Base-by-base conservation (phyloP, 1,284 basidiomycete genomes). In the Omphalotus olearius region DNA sequence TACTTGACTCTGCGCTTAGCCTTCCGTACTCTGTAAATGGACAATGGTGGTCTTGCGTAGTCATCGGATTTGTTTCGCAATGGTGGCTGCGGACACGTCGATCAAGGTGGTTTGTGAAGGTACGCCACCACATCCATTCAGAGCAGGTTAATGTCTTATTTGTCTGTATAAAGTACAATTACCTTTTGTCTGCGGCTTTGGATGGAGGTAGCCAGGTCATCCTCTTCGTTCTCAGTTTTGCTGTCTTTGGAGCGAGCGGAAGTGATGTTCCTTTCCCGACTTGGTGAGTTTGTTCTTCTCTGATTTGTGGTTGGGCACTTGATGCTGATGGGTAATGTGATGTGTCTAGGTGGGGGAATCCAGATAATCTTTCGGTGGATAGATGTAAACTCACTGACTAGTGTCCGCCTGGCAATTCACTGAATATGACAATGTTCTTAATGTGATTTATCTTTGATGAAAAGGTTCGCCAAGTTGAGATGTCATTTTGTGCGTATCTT, bases 161-260 rank as follows among this genome's bases (percentile, higher is more conserved):
- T n/a, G n/a, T 23, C 33, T 30, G 25, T 17, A 49, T n/a, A 42
- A 36, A 14, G 49, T 54, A 11, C 33, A 66, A 66, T 72, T 76
- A 75, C 62, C 64, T 76, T 38, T 61, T 71, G 23, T 71, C 68
- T 9, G 73, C 73, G 2, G 73, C 73, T 18, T 62, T 76, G 23
- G 74, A 76, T 55, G 74, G 74, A n/a, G 74, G 74, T 7, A 69
- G 66, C 48, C 74, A 75, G 57, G 70, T 76, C 43, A 75, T 75
- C 47, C 58, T 76, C 9, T 75, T 75, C 63, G 73, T 76, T 35
- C 61, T 75, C 36, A 69, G 69, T 78, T 79, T 77, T 79, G 71
- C 88, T 72, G 75, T 87, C 76, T 74, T 88, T 74, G 64, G 87
- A 75, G 74, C 76, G 70, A 64, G 80, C 77, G 56, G 84, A 67